A percentile compares a stretch with the other conserved stretches of the same genome.
Conservation (phyloP, 139 green algal species). For the Chlorella sp. region DNA sequence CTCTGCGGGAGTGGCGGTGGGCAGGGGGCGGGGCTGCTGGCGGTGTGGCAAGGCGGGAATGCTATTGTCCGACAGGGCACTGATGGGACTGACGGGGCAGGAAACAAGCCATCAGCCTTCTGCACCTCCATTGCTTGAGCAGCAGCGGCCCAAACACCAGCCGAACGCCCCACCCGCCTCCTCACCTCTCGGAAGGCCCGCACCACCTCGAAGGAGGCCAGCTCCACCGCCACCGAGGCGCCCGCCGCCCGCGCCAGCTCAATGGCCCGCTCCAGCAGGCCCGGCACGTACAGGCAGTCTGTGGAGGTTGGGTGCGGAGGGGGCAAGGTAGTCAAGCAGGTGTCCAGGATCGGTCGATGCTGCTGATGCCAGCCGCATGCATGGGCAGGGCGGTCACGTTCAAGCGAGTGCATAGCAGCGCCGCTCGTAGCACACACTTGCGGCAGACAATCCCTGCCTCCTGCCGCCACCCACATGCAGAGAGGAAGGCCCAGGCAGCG, state of each 20-base stretch:
- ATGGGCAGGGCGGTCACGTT: too few species aligned
- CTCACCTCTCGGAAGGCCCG: constrained; percentile 4
- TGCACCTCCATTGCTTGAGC: too few species aligned
- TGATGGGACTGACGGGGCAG: not conserved
- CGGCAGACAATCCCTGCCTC: too few species aligned
- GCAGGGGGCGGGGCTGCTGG: not conserved
- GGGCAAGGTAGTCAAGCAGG: not conserved
- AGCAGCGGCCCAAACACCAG: not conserved
- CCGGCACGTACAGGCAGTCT: constrained; percentile 61
- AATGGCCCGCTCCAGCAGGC: constrained; percentile 48
- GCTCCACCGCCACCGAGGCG: constrained; percentile 60
- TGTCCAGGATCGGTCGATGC: not conserved
- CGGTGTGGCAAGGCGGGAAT: not conserved
- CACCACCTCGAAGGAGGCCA: constrained; percentile 79
- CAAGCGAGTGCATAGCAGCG: too few species aligned
- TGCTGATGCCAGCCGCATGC: not conserved
- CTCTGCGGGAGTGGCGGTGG: not conserved
- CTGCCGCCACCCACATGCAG: not conserved
- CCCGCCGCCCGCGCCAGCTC: constrained; percentile 45
- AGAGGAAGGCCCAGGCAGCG: constrained; percentile 48
- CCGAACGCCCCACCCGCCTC: not conserved
- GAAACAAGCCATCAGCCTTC: not conserved
- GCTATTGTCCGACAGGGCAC: not conserved
- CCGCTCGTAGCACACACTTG: not conserved
- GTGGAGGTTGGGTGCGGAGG: too few species aligned